Evolutionary conservation across 1,284 basidiomycete species (phyloP).

Genomic region (Ganoderma meredithae): DNA sequence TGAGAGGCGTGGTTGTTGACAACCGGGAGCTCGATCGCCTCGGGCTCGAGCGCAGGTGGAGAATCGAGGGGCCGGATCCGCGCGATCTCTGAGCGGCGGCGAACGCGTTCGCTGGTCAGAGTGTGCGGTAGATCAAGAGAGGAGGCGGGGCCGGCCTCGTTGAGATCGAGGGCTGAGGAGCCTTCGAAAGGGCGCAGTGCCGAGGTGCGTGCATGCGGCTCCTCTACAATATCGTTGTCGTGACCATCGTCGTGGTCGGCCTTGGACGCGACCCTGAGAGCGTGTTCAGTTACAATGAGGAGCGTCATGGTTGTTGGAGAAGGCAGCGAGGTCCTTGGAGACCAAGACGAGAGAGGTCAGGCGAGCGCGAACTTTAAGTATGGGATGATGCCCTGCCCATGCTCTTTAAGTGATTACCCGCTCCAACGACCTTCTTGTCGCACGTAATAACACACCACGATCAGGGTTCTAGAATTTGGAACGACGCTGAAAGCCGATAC

Average conservation of each 20-base stretch:
- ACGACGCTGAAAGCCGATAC: not conserved
- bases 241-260: not conserved
- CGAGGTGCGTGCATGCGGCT: slow-evolving; percentile 1
- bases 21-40: slow-evolving; percentile 34
- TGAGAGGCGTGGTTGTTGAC: slow-evolving; percentile 14
- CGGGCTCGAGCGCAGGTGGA: slow-evolving; percentile 26
- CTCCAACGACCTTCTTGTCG: not conserved
- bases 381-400: not conserved
- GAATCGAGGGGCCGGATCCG: slow-evolving; percentile 27
- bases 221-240: not conserved
- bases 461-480: not conserved
- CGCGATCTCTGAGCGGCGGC: slow-evolving; percentile 37
- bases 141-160: slow-evolving; percentile 22
- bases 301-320: not conserved
- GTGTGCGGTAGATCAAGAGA: slow-evolving; percentile 29
- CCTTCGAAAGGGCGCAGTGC: not conserved
- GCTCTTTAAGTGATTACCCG: not conserved
- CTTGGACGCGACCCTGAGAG: not conserved
- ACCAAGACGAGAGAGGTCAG: not conserved
- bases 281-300: not conserved
- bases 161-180: not conserved
- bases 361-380: not conserved
- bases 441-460: not conserved
- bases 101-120: slow-evolving; percentile 33
- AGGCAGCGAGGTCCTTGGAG: not conserved